Conservation (phyloP, 352 stramenopile genomes). For the Globisporangium carolinianum region DNA sequence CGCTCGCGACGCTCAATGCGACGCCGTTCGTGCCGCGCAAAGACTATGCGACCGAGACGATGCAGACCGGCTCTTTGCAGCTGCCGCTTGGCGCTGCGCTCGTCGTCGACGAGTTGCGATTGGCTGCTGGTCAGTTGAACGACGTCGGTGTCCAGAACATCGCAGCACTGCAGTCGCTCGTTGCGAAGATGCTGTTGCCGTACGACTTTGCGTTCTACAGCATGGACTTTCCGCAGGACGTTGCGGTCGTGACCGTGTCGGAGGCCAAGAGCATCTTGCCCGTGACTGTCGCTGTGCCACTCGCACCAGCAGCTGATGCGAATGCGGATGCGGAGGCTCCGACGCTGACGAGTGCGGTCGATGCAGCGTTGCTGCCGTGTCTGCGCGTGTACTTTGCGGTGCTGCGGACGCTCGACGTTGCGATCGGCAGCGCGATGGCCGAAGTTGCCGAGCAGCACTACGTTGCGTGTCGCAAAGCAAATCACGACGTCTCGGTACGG, state of each 20-base stretch:
- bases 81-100: conserved; percentile 58
- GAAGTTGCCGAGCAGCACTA: conserved; percentile 78
- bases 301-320: conserved; percentile 2
- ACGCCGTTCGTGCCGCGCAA: conserved; percentile 65
- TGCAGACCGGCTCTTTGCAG: conserved; percentile 49
- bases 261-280: conserved; percentile 70
- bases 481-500: conserved; percentile 68
- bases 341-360: background rate
- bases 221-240: conserved; percentile 79
- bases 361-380: conserved; percentile 35
- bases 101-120: conserved; percentile 58
- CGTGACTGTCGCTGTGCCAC: conserved; percentile 41
- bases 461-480: conserved; percentile 55
- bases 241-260: conserved; percentile 57
- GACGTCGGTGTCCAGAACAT: conserved; percentile 74
- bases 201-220: conserved; percentile 85
- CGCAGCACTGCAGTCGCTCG: conserved; percentile 54
- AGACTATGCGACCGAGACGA: conserved; percentile 63
- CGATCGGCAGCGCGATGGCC: conserved; percentile 65
- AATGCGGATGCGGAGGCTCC: background rate
- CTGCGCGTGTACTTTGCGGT: conserved; percentile 66
- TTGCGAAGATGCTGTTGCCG: conserved; percentile 68
- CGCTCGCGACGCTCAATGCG: conserved; percentile 51
- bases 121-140: conserved; percentile 59
- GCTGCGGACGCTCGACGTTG: conserved; percentile 40